Evolutionary conservation across 345 rosid genomes (phyloP), one percentile per base, ranked within the genome.

Genomic region (Eucalyptus globulus): DNA sequence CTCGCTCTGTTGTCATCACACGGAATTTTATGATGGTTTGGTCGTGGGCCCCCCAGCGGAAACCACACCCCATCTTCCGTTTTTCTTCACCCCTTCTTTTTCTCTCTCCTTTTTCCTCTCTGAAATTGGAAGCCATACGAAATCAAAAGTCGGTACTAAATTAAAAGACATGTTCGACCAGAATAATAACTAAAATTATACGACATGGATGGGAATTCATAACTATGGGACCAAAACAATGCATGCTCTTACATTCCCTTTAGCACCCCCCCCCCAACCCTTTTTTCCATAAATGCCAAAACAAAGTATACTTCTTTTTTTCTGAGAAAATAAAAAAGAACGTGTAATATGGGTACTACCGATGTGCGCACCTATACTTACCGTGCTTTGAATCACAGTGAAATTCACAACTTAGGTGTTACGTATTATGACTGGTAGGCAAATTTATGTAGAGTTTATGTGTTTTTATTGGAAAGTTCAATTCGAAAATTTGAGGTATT

Each of bases 361-460:
- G 2, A 76, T 76, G 47, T 5, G 0, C 5, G 3, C 2, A 3
- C 45, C 5, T 9, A 2, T 19, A 10, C 26, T 21, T 11, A 11
- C 27, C 15, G 24, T 76, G 15, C 47, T 76, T 6, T 22, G 14
- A 22, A 37, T 76, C 2, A 1, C 8, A 14, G 9, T 11, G 47
- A 21, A 76, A 37, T 40, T 76, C 83, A 76, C 27, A 8, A 10
- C 81, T 72, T 37, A 72, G 8, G 27, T 27, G 11, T 37, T 11
- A 10, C 5, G 1, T 37, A 11, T 21, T 5, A 22, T 69, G 26
- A 34, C 21, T 17, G 5, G 7, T 10, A 4, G 12, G 43, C 11
- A 8, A 9, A 19, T 31, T 67, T 19, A 62, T 27, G 34, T 62
- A 62, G 34, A n/a, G 6, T 9, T 31, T 5, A 67, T 8, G 7